Conservation (phyloP, 768 basidiomycete genomes). For the Calocybe indica region DNA sequence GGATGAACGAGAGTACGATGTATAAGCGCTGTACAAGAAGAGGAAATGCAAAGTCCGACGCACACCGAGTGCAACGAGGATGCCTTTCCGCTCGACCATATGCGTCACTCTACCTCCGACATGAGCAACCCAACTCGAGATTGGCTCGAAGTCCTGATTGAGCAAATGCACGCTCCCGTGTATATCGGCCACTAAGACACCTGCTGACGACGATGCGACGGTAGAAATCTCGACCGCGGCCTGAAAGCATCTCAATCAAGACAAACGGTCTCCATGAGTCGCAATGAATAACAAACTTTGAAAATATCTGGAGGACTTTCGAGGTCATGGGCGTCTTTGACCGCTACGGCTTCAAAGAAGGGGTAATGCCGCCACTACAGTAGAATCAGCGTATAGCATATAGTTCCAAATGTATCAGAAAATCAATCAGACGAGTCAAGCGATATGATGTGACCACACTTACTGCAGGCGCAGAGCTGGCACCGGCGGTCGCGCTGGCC, state of each 20-base stretch:
- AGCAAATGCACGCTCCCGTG: conserved; percentile 80
- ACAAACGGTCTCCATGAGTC: not conserved
- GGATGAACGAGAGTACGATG: conserved; percentile 3
- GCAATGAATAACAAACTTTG: conserved; percentile 38
- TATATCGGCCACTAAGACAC: conserved; percentile 77
- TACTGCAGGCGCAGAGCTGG: conserved; percentile 25
- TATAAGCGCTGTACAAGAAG: not conserved
- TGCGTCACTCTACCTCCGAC: conserved; percentile 77
- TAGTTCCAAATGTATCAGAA: not conserved
- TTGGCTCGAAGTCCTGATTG: conserved; percentile 65
- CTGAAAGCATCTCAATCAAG: conserved; percentile 19
- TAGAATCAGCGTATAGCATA: not conserved
- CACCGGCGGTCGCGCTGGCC: conserved; percentile 17
- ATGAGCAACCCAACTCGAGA: conserved; percentile 76
- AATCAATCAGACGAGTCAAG: not conserved
- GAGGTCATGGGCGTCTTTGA: conserved; percentile 77
- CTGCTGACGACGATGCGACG: conserved; percentile 54
- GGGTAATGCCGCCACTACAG: conserved; percentile 81
- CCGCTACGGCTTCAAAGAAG: conserved; percentile 77
- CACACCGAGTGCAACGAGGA: conserved; percentile 88
- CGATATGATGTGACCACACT: conserved; percentile 7
- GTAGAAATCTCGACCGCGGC: conserved; percentile 70
- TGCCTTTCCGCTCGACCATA: conserved; percentile 74
- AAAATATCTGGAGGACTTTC: conserved; percentile 72
- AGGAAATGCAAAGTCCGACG: conserved; percentile 19